phyloP scores from a whole-genome alignment of 1,139 yeast species.

The Zygosaccharomyces pseudobailii region DNA sequence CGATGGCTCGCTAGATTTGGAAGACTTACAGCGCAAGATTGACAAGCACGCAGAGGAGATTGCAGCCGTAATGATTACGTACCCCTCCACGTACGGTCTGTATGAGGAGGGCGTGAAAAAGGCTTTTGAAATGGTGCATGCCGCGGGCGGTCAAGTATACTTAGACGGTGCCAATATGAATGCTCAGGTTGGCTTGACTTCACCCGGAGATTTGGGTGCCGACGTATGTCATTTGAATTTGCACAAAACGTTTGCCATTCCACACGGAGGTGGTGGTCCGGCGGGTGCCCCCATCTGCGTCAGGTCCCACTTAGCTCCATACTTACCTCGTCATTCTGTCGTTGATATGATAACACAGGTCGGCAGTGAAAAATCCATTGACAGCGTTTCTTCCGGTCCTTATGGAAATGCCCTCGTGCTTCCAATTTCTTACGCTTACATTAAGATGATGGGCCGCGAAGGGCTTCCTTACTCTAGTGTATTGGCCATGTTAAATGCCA shows the following conservation, averaged over 20 bases:
- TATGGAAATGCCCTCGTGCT: constrained; percentile 92
- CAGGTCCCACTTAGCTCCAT: constrained; percentile 71
- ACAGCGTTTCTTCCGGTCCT: constrained; percentile 87
- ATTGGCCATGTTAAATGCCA: constrained; percentile 89
- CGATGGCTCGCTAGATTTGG: constrained; percentile 81
- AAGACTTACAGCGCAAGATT: constrained; percentile 71
- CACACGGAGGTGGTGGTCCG: constrained; percentile 99
- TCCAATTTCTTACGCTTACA: constrained; percentile 91
- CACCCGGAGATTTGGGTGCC: constrained; percentile 98
- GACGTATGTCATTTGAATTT: constrained; percentile 96
- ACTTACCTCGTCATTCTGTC: constrained; percentile 74
- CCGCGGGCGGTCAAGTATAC: constrained; percentile 90
- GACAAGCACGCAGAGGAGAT: constrained; percentile 60
- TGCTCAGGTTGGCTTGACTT: constrained; percentile 95
- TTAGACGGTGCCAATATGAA: constrained; percentile 99
- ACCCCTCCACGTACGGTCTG: constrained; percentile 94
- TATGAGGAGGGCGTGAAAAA: constrained; percentile 86
- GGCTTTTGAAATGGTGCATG: constrained; percentile 81
- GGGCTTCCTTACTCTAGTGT: constrained; percentile 83
- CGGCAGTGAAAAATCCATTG: constrained; percentile 48
- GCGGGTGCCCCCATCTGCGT: constrained; percentile 99
- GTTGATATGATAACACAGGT: constrained; percentile 50
- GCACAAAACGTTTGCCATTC: constrained; percentile 95
- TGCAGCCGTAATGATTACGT: constrained; percentile 93
- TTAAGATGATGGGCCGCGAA: constrained; percentile 83